phyloP scores from a whole-genome alignment of 2,329 filamentous ascomycete genomes.

The Ophiocordyceps camponoti-floridani region DNA sequence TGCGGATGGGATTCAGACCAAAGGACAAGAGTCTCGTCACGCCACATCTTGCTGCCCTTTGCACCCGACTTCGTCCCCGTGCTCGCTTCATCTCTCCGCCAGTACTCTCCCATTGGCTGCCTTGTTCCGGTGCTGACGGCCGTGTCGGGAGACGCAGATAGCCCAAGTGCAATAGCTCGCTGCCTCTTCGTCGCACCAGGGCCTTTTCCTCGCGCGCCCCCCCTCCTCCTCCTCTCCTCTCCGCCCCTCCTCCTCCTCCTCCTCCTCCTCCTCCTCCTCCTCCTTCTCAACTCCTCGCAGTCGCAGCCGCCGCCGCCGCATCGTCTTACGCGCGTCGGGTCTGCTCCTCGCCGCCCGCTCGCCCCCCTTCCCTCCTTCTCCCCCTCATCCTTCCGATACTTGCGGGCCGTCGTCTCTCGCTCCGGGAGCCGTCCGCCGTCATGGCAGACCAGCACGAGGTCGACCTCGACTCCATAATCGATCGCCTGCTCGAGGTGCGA shows the following conservation, averaged over 20 bases:
- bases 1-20: background rate
- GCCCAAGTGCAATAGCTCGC: constrained; percentile 11
- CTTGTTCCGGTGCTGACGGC: background rate
- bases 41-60: background rate
- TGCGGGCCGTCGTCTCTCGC: constrained; percentile 21
- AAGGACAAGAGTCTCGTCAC: background rate
- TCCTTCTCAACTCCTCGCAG: constrained; percentile 1
- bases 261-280: background rate
- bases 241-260: too few species aligned
- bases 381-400: constrained; percentile 8
- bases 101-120: background rate
- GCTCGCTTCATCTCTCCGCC: background rate
- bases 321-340: constrained; percentile 12
- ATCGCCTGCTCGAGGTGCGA: constrained; percentile 90
- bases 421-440: constrained; percentile 16
- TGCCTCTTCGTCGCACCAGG: constrained; percentile 7
- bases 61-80: background rate
- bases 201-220: too few species aligned
- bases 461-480: constrained; percentile 98
- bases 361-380: constrained; percentile 6
- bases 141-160: constrained; percentile 5
- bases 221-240: too few species aligned
- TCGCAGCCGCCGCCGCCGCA: constrained; percentile 13
- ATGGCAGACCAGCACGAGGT: constrained; percentile 66
- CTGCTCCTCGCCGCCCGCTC: constrained; percentile 8